Evolutionary conservation across 169 alveolate genomes (phyloP), one percentile per base, ranked within the genome.

Genomic region (Plasmodium gonderi): DNA sequence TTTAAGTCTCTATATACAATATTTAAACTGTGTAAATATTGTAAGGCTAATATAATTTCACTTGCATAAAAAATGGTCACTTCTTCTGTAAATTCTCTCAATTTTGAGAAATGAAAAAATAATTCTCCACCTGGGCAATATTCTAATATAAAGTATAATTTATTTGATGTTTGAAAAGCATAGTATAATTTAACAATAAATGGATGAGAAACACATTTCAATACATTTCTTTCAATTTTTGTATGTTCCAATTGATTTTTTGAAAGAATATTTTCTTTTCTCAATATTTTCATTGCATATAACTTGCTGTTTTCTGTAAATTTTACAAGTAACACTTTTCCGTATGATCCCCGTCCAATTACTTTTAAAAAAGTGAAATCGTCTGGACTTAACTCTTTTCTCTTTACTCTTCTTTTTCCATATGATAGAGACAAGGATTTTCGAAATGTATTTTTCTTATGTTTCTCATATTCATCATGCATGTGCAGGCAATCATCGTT

Each of bases 291-390:
- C 95, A 95, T 91, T 7, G 97, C 96, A 74, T 74, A 85, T 12
- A 85, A 65, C 23, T 75, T 85, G 67, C 68, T 85, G 23, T 60
- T 72, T 74, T 75, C 36, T 14, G 44, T 44, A 74, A 67, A 82
- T 60, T 75, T 85, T 12, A 85, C 92, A 74, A 97, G 92, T 44
- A 97, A 81, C 14, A 98, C 99, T 78, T 97, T 98, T 6, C 99
- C 99, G 91, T 97, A 98, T 11, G 99, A 97, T 2, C 99, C 99
- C 87, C 97, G 96, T 6, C 99, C 99, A 20, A 98, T 95, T 79
- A 97, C 96, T 38, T 97, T 96, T 72, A 96, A 95, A 12, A 97
- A 98, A 60, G 96, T 97, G 95, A 97, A 97, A 82, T 96, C 97
- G 33, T 96, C 97, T 14, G 96, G 92, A 31, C 69, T 85, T 31